Base-by-base conservation (phyloP, 2,329 filamentous ascomycete genomes). In the Bimuria novae-zelandiae region DNA sequence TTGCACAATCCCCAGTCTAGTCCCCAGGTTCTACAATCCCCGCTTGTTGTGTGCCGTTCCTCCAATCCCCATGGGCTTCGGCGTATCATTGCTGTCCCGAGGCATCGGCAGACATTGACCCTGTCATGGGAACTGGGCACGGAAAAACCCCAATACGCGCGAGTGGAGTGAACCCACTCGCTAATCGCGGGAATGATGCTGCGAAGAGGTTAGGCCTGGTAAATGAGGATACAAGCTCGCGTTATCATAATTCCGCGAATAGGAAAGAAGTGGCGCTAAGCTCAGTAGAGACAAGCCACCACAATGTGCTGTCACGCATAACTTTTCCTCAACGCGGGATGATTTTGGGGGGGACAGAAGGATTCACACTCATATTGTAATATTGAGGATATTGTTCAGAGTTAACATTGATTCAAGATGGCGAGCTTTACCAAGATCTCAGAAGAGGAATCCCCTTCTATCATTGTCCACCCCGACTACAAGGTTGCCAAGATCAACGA, bases 401-500 rank as follows among this genome's bases (percentile, higher is more conserved):
- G 17, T 27, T 3, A 36, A 35, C 11, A 2, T 17, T 36, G 14
- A 14, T 7, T 23, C 32, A 58, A 43, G 19, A 91, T 91, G 89
- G 84, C 89, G 8, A 89, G 85, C 41, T 91, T 90, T 68, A 90
- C 88, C 21, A 84, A 83, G 66, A 83, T 90, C 58, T 65, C 76
- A 8, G 84, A 85, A 51, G 79, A 79, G 58, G 82, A 87, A 61
- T 80, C 75, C 54, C 82, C 88, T 41, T 81, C 80, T 60, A 89
- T 91, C 65, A 82, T 82, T 49, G 77, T 92, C 54, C 84, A 90
- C 67, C 78, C 87, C 4, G 72, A 76, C 14, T 82, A 88, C 70
- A 84, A 82, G 61, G 75, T 92, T 49, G 87, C 87, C 53, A 86
- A 86, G 69, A 90, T 94, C 66, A 86, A 92, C 66, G 84, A 89